Percentiles rank a stretch among this genome's conserved stretches.
Conservation (phyloP, 345 rosid genomes). For the Pseudoturritis turrita region DNA sequence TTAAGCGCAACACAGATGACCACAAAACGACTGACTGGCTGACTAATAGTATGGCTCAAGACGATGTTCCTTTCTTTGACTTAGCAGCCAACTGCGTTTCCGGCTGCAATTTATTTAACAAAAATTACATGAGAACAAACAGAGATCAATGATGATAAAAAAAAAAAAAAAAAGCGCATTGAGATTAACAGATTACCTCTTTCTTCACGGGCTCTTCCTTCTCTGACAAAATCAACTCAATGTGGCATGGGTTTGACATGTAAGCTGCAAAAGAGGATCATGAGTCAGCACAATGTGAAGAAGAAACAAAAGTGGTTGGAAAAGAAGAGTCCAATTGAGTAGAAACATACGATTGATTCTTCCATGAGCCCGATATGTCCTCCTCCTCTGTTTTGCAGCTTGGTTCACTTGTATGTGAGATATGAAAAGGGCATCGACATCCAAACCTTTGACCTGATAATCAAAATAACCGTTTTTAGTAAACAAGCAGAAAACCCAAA, state of each 20-base stretch:
- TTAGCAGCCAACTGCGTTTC: slow-evolving; percentile 78
- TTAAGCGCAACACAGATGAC: background rate
- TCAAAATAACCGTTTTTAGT: background rate
- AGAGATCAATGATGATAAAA: background rate
- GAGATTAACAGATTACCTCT: slow-evolving; percentile 49
- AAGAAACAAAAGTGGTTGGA: too few relatives aligned
- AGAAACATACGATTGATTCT: slow-evolving; percentile 79
- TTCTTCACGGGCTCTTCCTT: slow-evolving; percentile 93
- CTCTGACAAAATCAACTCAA: slow-evolving; percentile 81
- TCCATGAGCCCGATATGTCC: slow-evolving; percentile 96
- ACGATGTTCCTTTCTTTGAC: slow-evolving; percentile 47
- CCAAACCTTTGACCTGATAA: slow-evolving; percentile 87
- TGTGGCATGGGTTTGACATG: slow-evolving; percentile 98
- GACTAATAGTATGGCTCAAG: background rate
- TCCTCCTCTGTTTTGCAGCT: slow-evolving; percentile 92
- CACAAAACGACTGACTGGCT: background rate
- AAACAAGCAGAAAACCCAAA: background rate
- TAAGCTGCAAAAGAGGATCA: slow-evolving; percentile 49
- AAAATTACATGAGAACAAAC: background rate
- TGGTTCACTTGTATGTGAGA: slow-evolving; percentile 97
- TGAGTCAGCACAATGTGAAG: background rate
- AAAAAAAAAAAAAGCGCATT: background rate
- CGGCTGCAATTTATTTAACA: slow-evolving; percentile 43
- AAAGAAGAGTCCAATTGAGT: too few relatives aligned
- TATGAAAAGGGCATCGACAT: slow-evolving; percentile 73